Conservation (phyloP, 768 basidiomycete genomes). For the Pisolithus marmoratus region DNA sequence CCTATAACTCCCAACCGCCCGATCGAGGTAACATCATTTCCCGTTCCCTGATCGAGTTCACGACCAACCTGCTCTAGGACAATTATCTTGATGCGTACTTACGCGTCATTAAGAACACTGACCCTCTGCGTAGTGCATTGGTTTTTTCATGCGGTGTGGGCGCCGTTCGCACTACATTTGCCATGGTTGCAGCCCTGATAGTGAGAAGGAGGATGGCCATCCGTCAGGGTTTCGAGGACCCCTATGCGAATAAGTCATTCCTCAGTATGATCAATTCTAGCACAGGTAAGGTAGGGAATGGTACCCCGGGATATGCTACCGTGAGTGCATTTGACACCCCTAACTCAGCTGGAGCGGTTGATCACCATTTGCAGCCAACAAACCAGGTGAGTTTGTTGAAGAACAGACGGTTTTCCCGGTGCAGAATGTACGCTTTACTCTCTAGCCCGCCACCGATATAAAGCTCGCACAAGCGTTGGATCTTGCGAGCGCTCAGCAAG, state of each 20-base stretch:
- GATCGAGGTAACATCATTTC: slow-evolving; percentile 58
- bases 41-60: neutral
- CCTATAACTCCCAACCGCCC: slow-evolving; percentile 93
- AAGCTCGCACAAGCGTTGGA: slow-evolving; percentile 62
- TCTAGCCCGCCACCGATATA: slow-evolving; percentile 43
- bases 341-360: neutral
- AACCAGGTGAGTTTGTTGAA: slow-evolving; percentile 20
- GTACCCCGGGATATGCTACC: slow-evolving; percentile 41
- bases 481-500: slow-evolving; percentile 75
- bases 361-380: slow-evolving; percentile 15
- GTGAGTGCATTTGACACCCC: slow-evolving; percentile 28
- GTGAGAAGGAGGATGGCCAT: slow-evolving; percentile 73
- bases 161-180: slow-evolving; percentile 92
- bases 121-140: slow-evolving; percentile 75
- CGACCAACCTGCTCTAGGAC: slow-evolving; percentile 41
- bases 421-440: slow-evolving; percentile 11
- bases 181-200: slow-evolving; percentile 91
- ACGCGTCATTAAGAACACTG: slow-evolving; percentile 68
- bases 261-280: slow-evolving; percentile 7
- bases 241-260: slow-evolving; percentile 50
- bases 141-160: slow-evolving; percentile 98
- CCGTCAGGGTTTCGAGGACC: slow-evolving; percentile 64
- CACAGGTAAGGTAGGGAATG: slow-evolving; percentile 10
- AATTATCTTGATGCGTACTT: slow-evolving; percentile 96
- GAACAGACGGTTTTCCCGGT: neutral